These are phyloP conservation scores for Lepiota subincarnata DNA, from an alignment of 768 basidiomycete species.

Conservation along the genomic window DNA sequence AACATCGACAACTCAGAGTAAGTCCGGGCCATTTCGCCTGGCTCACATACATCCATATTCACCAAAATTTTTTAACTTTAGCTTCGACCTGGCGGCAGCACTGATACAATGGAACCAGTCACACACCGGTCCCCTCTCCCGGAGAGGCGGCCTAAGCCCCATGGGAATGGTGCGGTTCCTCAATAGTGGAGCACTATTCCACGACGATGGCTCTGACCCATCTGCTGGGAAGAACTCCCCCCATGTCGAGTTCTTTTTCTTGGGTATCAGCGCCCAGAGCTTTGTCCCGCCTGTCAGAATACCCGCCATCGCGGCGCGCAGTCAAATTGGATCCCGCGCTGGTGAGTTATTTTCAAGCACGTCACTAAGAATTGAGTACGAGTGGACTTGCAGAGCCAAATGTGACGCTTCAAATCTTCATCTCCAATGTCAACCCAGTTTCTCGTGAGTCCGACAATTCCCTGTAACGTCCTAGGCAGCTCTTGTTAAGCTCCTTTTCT, in stretches of 20 bases:
- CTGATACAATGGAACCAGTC: conserved; percentile 9
- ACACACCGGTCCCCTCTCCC: conserved; percentile 20
- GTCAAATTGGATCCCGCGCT: no score
- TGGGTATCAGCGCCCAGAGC: no score
- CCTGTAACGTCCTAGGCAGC: no score
- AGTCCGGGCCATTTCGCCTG: background rate
- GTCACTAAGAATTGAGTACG: no score
- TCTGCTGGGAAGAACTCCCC: conserved; percentile 16
- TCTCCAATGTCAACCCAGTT: no score
- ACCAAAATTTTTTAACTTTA: background rate
- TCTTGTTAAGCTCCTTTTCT: background rate
- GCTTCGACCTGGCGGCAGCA: background rate
- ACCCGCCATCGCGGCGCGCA: no score
- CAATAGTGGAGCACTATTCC: conserved; percentile 21
- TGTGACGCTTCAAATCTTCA: no score
- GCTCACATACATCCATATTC: background rate
- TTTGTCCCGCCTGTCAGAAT: no score
- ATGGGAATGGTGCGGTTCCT: conserved; percentile 26
- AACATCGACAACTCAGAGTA: background rate
- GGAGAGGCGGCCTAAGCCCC: conserved; percentile 30
- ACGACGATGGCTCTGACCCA: conserved; percentile 15
- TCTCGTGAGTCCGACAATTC: no score
- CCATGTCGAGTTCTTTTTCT: conserved; percentile 12
- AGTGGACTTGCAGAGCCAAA: no score
- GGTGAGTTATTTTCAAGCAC: no score